These are phyloP conservation scores for Clavispora santaluciae DNA, from an alignment of 805 yeast species.

Conservation along the genomic window DNA sequence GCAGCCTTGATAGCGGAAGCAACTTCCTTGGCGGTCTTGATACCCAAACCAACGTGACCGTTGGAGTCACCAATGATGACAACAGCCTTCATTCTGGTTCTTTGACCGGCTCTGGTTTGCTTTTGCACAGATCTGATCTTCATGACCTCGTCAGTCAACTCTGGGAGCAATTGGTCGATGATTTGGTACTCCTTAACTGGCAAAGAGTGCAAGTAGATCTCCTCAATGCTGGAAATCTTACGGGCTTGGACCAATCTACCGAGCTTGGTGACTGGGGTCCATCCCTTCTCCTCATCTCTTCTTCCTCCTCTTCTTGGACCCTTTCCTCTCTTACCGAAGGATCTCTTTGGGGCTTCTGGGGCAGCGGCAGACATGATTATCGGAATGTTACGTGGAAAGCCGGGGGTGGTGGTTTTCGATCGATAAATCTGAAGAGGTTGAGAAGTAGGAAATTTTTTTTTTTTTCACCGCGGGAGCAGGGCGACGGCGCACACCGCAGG, in stretches of 20 bases:
- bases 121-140: slow-evolving; percentile 99
- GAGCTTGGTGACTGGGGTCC: slow-evolving; percentile 99
- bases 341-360: slow-evolving; percentile 43
- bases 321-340: slow-evolving; percentile 51
- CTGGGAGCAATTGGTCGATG: slow-evolving; percentile 94
- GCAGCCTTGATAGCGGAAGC: slow-evolving; percentile 99
- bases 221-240: slow-evolving; percentile 93
- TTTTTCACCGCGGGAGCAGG: slow-evolving; percentile 1
- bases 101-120: slow-evolving; percentile 99
- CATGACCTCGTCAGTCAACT: slow-evolving; percentile 97
- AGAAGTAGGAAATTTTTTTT: slow-evolving; percentile 5
- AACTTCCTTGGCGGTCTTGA: slow-evolving; percentile 99
- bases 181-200: slow-evolving; percentile 99
- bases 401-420: slow-evolving; percentile 63
- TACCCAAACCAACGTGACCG: slow-evolving; percentile 99
- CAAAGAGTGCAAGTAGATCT: slow-evolving; percentile 97
- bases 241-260: slow-evolving; percentile 99
- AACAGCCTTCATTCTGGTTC: slow-evolving; percentile 99
- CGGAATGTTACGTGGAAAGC: slow-evolving; percentile 72
- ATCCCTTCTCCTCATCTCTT: slow-evolving; percentile 93
- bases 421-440: slow-evolving; percentile 35
- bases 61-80: slow-evolving; percentile 98
- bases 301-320: slow-evolving; percentile 58
- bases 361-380: slow-evolving; percentile 46
- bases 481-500: slow-evolving; percentile 5